phyloP scores from a whole-genome alignment of 2,329 filamentous ascomycete genomes.

The Cryphonectria carpinicola region DNA sequence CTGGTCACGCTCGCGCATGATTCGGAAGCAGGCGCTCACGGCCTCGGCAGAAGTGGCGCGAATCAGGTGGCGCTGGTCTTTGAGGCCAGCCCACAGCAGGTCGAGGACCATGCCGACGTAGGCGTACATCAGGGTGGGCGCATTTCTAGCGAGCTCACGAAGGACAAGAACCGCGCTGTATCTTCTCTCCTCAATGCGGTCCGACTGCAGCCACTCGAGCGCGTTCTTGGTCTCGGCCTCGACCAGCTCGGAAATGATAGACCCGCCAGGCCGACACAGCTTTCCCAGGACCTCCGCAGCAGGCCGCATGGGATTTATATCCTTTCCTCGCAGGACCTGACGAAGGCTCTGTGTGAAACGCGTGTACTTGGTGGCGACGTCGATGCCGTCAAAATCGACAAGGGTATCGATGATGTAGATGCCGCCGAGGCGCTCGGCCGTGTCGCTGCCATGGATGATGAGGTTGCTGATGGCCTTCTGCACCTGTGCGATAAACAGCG shows the following conservation, averaged over 20 bases:
- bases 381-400: constrained; percentile 95
- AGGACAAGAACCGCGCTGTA: constrained; percentile 93
- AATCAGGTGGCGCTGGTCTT: constrained; percentile 89
- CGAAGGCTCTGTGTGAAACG: constrained; percentile 91
- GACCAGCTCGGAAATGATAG: constrained; percentile 91
- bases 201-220: constrained; percentile 94
- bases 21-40: constrained; percentile 93
- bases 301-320: constrained; percentile 86
- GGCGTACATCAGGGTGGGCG: constrained; percentile 91
- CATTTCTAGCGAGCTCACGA: constrained; percentile 87
- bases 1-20: constrained; percentile 90
- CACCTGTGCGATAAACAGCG: constrained; percentile 58
- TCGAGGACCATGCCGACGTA: constrained; percentile 96
- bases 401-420: constrained; percentile 90
- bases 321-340: constrained; percentile 85
- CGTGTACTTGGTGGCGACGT: constrained; percentile 90
- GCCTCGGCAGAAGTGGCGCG: constrained; percentile 90
- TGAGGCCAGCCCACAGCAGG: constrained; percentile 91
- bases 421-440: constrained; percentile 86
- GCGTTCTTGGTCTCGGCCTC: constrained; percentile 97
- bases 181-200: constrained; percentile 87
- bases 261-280: constrained; percentile 88
- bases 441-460: constrained; percentile 84
- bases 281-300: constrained; percentile 89
- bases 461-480: constrained; percentile 64